phyloP scores from a whole-genome alignment of 2,329 filamentous ascomycete species.

The Helotiales sp. region DNA sequence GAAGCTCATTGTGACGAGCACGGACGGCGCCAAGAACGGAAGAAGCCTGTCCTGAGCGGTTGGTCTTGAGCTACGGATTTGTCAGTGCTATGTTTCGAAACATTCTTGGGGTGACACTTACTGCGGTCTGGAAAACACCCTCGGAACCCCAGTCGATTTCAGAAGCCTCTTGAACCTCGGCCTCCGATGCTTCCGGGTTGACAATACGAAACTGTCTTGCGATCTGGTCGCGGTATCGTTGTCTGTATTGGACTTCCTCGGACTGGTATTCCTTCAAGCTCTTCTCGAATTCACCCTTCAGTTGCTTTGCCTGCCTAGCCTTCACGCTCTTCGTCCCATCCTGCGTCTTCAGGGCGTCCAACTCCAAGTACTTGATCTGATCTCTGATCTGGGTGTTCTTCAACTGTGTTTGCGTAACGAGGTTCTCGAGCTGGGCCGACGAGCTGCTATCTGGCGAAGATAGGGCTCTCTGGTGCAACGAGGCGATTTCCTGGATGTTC shows the following conservation, averaged over 20 bases:
- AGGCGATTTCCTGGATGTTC: slow-evolving; percentile 70
- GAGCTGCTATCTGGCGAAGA: slow-evolving; percentile 63
- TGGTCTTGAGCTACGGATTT: slow-evolving; percentile 67
- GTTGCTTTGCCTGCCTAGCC: slow-evolving; percentile 72
- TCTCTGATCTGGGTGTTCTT: slow-evolving; percentile 78
- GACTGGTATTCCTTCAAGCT: slow-evolving; percentile 72
- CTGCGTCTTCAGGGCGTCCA: slow-evolving; percentile 67
- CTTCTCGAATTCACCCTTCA: slow-evolving; percentile 75
- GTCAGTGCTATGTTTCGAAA: slow-evolving; percentile 26
- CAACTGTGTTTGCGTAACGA: slow-evolving; percentile 72
- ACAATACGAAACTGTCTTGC: slow-evolving; percentile 81
- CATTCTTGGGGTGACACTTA: slow-evolving; percentile 52
- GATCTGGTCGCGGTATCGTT: slow-evolving; percentile 77
- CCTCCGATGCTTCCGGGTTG: slow-evolving; percentile 78
- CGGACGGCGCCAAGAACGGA: slow-evolving; percentile 79
- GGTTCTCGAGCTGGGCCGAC: slow-evolving; percentile 61
- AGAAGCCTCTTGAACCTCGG: slow-evolving; percentile 71
- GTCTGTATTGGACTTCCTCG: slow-evolving; percentile 73
- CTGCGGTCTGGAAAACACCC: slow-evolving; percentile 81
- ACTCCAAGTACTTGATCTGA: slow-evolving; percentile 77
- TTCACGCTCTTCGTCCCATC: slow-evolving; percentile 68
- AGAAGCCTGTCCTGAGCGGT: slow-evolving; percentile 74
- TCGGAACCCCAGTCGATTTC: slow-evolving; percentile 77
- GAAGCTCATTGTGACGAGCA: slow-evolving; percentile 81
- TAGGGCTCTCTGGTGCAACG: slow-evolving; percentile 74